Percentiles rank a stretch among this genome's conserved stretches.
These are phyloP conservation scores for Mucuna pruriens DNA, from an alignment of 306 rosid species.

Conservation along the genomic window DNA sequence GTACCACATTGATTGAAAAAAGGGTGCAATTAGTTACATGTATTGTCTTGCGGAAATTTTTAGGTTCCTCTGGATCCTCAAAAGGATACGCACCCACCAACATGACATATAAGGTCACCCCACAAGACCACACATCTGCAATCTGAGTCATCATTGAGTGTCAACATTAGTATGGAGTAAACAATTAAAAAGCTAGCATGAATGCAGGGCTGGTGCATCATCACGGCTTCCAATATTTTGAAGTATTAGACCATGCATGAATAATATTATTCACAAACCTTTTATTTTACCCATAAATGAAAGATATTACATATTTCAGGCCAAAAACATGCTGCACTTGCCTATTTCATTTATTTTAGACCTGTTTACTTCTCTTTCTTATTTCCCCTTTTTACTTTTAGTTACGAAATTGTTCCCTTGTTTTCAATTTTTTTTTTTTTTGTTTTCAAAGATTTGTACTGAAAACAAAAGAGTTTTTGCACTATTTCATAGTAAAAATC, in stretches of 20 bases:
- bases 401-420: too few species aligned
- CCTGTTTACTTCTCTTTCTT: too few species aligned
- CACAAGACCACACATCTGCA: conserved; percentile 99
- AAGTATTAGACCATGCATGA: background rate
- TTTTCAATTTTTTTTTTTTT: too few species aligned
- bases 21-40: conserved; percentile 52
- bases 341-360: background rate
- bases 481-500: too few species aligned
- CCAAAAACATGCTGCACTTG: background rate
- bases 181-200: conserved; percentile 1
- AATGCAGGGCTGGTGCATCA: background rate
- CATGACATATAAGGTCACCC: conserved; percentile 98
- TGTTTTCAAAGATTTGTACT: too few species aligned
- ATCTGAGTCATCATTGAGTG: conserved; percentile 55
- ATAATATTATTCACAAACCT: background rate
- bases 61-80: conserved; percentile 96
- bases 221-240: background rate
- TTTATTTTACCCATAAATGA: background rate
- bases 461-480: too few species aligned
- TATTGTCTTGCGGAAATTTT: conserved; percentile 93
- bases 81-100: conserved; percentile 98
- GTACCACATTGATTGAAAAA: background rate
- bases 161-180: background rate
- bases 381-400: too few species aligned
- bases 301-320: background rate